Percentiles rank a stretch among this genome's conserved stretches.
Evolutionary conservation across 2,329 filamentous ascomycete species (phyloP).

Genomic region (Arthrobotrys pseudoclavata): DNA sequence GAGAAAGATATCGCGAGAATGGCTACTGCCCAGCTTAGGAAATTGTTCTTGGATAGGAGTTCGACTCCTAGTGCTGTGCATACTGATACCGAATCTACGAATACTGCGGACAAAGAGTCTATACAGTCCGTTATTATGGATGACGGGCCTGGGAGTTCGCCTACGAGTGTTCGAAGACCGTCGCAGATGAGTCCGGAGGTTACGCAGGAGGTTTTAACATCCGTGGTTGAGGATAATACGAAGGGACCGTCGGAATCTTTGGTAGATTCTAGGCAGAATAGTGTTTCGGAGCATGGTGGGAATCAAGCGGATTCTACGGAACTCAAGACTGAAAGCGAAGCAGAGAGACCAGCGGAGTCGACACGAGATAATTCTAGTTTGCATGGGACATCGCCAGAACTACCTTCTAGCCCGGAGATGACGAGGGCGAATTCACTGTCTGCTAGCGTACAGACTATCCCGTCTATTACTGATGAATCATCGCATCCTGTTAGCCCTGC

Average conservation of each 20-base stretch:
- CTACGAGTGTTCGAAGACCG: constrained; percentile 41
- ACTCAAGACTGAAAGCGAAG: constrained; percentile 42
- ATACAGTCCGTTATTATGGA: constrained; percentile 55
- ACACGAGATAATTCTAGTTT: constrained; percentile 39
- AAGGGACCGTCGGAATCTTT: constrained; percentile 64
- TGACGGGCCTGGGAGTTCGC: constrained; percentile 43
- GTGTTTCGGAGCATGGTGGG: constrained; percentile 40
- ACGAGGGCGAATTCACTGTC: constrained; percentile 57
- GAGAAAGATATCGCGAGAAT: constrained; percentile 96
- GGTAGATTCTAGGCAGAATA: constrained; percentile 47
- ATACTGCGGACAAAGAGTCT: constrained; percentile 66
- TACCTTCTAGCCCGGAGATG: constrained; percentile 56
- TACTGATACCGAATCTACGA: constrained; percentile 76
- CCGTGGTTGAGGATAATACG: constrained; percentile 75
- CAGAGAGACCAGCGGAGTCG: constrained; percentile 17
- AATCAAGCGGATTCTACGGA: constrained; percentile 48
- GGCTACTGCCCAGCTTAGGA: constrained; percentile 91
- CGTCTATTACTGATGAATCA: constrained; percentile 53
- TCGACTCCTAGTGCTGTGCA: constrained; percentile 75
- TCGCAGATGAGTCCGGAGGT: constrained; percentile 68
- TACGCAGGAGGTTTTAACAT: constrained; percentile 74
- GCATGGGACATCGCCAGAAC: constrained; percentile 55
- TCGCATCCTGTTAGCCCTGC: constrained; percentile 42
- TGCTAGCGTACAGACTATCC: constrained; percentile 55
- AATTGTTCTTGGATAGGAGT: constrained; percentile 92